phyloP scores from a whole-genome alignment of 495 filamentous ascomycete species.

The Trichoderma orchidacearum region DNA sequence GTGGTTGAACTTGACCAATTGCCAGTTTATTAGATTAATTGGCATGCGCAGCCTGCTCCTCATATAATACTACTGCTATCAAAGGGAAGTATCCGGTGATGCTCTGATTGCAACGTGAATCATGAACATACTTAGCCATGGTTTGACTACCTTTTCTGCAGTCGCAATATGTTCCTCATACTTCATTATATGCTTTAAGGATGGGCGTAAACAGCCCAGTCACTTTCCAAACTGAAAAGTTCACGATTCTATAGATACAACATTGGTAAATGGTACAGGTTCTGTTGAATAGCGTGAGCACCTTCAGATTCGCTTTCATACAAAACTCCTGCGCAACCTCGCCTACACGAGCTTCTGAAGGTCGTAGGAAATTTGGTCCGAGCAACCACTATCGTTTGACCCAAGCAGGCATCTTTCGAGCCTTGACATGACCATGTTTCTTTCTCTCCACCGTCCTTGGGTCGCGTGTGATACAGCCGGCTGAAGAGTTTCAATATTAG shows the following conservation, averaged over 20 bases:
- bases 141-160: no score
- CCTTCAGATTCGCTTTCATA: neutral
- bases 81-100: no score
- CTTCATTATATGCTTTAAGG: neutral
- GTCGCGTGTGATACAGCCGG: slow-evolving; percentile 86
- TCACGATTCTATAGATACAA: neutral
- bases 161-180: neutral
- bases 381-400: slow-evolving; percentile 58
- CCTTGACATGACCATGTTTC: slow-evolving; percentile 92
- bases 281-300: no score
- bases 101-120: no score
- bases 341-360: neutral
- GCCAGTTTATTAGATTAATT: no score
- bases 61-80: no score
- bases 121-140: no score
- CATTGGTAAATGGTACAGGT: neutral
- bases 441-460: slow-evolving; percentile 89
- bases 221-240: neutral
- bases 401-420: slow-evolving; percentile 96
- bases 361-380: neutral
- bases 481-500: slow-evolving; percentile 27
- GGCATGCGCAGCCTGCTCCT: no score
- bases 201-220: neutral
- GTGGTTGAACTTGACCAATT: no score
- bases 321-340: neutral